These are phyloP conservation scores for Candida buenavistaensis DNA, from an alignment of 1,139 yeast species.

Conservation along the genomic window DNA sequence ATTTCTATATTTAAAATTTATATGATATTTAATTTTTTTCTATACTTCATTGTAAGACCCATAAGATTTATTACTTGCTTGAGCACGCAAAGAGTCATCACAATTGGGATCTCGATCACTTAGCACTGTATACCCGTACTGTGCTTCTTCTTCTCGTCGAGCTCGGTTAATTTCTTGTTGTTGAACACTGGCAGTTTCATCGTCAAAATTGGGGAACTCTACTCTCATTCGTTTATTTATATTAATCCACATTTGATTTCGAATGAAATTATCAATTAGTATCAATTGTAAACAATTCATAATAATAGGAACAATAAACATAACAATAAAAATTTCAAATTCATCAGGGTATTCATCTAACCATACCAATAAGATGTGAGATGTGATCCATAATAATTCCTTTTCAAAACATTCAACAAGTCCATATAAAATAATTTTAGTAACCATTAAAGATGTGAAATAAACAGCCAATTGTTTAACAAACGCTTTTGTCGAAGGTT, in stretches of 20 bases:
- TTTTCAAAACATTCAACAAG: slow-evolving; percentile 41
- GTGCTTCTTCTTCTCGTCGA: slow-evolving; percentile 8
- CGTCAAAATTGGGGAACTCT: slow-evolving; percentile 15
- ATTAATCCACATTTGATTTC: slow-evolving; percentile 38
- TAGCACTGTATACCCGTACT: background rate
- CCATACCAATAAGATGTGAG: slow-evolving; percentile 63
- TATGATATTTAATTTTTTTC: background rate
- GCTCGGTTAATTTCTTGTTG: slow-evolving; percentile 14
- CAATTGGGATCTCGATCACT: background rate
- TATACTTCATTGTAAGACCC: slow-evolving; percentile 9
- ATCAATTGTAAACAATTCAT: slow-evolving; percentile 88
- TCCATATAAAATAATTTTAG: slow-evolving; percentile 54
- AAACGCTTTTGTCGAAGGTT: slow-evolving; percentile 67
- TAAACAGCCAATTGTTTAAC: slow-evolving; percentile 74
- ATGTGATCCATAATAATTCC: slow-evolving; percentile 46
- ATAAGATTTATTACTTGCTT: slow-evolving; percentile 6
- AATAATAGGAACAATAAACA: slow-evolving; percentile 74
- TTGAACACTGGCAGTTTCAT: slow-evolving; percentile 18
- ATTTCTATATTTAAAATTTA: slow-evolving; percentile 1
- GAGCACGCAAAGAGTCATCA: background rate
- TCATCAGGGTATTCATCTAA: slow-evolving; percentile 72
- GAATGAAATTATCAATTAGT: slow-evolving; percentile 84
- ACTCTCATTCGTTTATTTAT: slow-evolving; percentile 22
- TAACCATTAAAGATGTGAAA: slow-evolving; percentile 58
- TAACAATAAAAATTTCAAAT: slow-evolving; percentile 80